phyloP scores from a whole-genome alignment of 108 stramenopile genomes.

The Craspedostauros australis region DNA sequence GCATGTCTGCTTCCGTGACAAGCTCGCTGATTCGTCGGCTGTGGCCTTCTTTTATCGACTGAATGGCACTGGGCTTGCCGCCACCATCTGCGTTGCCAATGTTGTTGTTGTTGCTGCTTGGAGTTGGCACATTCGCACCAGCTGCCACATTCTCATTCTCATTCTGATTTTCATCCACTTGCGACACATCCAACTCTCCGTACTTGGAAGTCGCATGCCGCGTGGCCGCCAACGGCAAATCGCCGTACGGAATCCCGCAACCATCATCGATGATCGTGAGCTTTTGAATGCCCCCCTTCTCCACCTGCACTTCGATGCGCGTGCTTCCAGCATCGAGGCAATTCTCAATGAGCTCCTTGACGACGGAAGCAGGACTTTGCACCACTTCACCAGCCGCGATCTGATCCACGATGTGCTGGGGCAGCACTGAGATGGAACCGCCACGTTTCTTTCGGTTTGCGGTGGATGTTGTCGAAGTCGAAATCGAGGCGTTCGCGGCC shows the following conservation, averaged over 20 bases:
- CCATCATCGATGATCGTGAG: conserved; percentile 68
- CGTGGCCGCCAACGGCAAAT: conserved; percentile 84
- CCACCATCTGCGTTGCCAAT: no score
- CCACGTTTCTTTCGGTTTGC: no score
- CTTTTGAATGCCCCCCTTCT: conserved; percentile 27
- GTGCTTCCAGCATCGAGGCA: conserved; percentile 86
- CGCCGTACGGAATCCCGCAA: conserved; percentile 48
- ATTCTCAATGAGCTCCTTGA: conserved; percentile 98
- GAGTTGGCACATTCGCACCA: no score
- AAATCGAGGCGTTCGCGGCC: no score
- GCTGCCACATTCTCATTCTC: no score
- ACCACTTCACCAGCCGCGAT: conserved; percentile 99
- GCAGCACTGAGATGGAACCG: conserved; percentile 33
- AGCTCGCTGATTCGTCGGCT: no score
- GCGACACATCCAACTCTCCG: conserved; percentile 74
- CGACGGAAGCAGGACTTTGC: conserved; percentile 88
- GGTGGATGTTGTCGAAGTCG: no score
- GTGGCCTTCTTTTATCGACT: no score
- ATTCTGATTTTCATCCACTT: no score
- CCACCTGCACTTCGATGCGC: conserved; percentile 19
- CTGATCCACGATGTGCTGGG: conserved; percentile 84
- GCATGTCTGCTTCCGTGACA: no score
- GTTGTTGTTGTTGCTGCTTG: no score
- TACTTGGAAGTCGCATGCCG: conserved; percentile 97
- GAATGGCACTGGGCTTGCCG: no score